phyloP scores from a whole-genome alignment of 768 basidiomycete genomes.

The Trametes maxima region DNA sequence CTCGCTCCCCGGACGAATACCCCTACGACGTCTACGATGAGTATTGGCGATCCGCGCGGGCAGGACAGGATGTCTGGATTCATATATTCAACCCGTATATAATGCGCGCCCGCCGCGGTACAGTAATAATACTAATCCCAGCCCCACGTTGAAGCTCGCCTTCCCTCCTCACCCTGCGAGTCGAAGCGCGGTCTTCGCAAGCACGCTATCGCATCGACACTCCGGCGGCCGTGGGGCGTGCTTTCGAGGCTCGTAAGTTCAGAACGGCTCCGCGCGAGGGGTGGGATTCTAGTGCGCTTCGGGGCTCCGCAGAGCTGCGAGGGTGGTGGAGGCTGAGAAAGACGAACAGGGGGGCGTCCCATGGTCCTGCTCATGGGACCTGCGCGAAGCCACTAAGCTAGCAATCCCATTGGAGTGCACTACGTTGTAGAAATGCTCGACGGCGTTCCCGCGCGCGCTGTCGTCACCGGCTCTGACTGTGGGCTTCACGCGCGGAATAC shows the following conservation, averaged over 20 bases:
- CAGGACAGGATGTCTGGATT: slow-evolving; percentile 5
- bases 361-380: slow-evolving; percentile 14
- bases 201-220: too few species aligned
- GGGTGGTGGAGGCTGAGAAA: not conserved
- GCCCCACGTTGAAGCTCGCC: not conserved
- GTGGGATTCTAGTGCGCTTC: slow-evolving; percentile 1
- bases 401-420: not conserved
- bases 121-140: slow-evolving; percentile 13
- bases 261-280: not conserved
- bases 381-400: too few species aligned
- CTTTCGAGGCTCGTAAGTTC: not conserved
- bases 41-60: not conserved
- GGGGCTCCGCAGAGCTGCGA: slow-evolving; percentile 2
- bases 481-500: not conserved
- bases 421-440: not conserved
- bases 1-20: not conserved
- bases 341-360: slow-evolving; percentile 1
- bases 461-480: slow-evolving; percentile 7
- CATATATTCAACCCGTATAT: slow-evolving; percentile 5
- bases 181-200: not conserved
- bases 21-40: not conserved
- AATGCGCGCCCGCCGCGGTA: slow-evolving; percentile 13
- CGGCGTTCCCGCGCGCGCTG: slow-evolving; percentile 7
- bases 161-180: not conserved
- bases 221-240: not conserved